These are phyloP conservation scores for Colletotrichum chlorophyti DNA, from an alignment of 2,329 filamentous ascomycete species.

Conservation along the genomic window DNA sequence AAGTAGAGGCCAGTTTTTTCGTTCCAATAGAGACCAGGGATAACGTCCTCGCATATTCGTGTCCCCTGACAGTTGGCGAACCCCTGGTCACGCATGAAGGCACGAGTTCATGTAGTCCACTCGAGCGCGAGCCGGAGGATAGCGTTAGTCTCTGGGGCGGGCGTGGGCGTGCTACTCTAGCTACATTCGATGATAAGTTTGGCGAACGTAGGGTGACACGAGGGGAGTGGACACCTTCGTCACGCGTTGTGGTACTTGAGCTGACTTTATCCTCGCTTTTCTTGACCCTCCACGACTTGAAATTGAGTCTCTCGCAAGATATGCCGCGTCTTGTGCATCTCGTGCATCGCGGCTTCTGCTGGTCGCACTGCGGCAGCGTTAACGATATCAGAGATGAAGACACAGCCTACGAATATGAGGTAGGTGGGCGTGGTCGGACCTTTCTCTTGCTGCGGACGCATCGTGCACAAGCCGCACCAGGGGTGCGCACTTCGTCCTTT, in stretches of 20 bases:
- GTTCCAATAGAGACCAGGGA: too few species aligned
- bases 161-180: too few species aligned
- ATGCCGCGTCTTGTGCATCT: not conserved
- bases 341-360: not conserved
- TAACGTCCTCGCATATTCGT: too few species aligned
- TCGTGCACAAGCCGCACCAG: not conserved
- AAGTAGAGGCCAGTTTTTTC: not conserved
- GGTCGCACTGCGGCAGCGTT: too few species aligned
- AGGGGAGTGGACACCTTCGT: not conserved
- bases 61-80: too few species aligned
- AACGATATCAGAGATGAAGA: too few species aligned
- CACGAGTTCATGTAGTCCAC: too few species aligned
- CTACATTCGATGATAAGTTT: too few species aligned
- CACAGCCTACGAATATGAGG: not conserved
- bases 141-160: too few species aligned
- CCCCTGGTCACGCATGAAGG: too few species aligned
- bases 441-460: not conserved
- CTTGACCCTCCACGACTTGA: not conserved
- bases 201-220: too few species aligned
- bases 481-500: not conserved
- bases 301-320: not conserved
- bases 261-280: not conserved
- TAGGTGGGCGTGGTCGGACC: not conserved
- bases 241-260: not conserved
- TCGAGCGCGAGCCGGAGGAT: too few species aligned